Conservation (phyloP, 805 yeast genomes). For the Teunomyces barrocoloradensis region DNA sequence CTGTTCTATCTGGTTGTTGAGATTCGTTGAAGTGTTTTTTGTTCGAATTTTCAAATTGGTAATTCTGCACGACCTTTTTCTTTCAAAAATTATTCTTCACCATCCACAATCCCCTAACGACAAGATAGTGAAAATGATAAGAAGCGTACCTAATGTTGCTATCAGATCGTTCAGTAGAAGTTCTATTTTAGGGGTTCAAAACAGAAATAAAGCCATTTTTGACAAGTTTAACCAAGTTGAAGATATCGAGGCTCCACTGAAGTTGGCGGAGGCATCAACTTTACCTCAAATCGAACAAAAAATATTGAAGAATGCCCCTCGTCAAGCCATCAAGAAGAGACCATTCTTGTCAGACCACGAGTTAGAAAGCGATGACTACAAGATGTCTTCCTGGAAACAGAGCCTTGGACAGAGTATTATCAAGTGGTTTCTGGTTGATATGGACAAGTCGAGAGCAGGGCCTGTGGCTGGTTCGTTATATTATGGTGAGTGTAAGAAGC, state of each 20-base stretch:
- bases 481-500: constrained; percentile 82
- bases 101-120: not conserved
- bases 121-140: not conserved
- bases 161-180: not conserved
- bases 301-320: constrained; percentile 31
- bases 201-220: constrained; percentile 12
- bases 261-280: constrained; percentile 38
- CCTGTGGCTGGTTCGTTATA: constrained; percentile 90
- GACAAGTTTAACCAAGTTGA: constrained; percentile 13
- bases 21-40: constrained; percentile 2
- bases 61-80: not conserved
- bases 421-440: constrained; percentile 67
- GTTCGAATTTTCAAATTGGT: constrained; percentile 1
- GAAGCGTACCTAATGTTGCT: not conserved
- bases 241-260: constrained; percentile 30
- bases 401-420: constrained; percentile 64
- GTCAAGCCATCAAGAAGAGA: constrained; percentile 32
- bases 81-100: not conserved
- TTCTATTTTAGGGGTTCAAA: constrained; percentile 7
- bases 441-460: constrained; percentile 91
- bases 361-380: constrained; percentile 33
- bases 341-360: constrained; percentile 40
- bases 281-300: constrained; percentile 39
- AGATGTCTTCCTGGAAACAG: constrained; percentile 37
- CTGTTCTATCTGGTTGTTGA: not conserved